Percentiles rank a stretch among this genome's conserved stretches.
Evolutionary conservation across 331 rosid genomes (phyloP).

Genomic region (Spiraea crenata): DNA sequence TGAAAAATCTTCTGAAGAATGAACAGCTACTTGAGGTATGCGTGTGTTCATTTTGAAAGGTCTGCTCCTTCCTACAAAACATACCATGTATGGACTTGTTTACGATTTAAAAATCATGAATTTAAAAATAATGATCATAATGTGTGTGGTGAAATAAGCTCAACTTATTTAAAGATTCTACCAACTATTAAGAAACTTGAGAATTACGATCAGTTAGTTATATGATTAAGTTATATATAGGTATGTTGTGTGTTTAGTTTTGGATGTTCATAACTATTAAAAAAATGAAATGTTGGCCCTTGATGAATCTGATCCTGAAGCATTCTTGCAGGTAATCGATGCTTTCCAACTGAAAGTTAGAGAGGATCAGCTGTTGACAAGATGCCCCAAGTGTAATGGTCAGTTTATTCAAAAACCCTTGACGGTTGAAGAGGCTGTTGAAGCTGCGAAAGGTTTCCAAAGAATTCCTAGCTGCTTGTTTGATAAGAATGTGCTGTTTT

Average conservation of each 20-base stretch:
- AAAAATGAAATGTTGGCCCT: constrained; percentile 4
- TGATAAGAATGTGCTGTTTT: constrained; percentile 72
- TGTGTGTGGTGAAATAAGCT: not conserved
- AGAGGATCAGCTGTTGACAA: constrained; percentile 76
- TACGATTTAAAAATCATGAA: not conserved
- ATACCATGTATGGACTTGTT: not conserved
- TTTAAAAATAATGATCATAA: not conserved
- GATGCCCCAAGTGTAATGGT: constrained; percentile 91
- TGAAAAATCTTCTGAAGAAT: constrained; percentile 78
- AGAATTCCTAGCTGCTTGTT: constrained; percentile 75
- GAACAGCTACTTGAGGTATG: constrained; percentile 82
- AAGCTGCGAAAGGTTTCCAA: constrained; percentile 86
- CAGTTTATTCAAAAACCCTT: constrained; percentile 78
- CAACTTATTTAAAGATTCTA: not conserved
- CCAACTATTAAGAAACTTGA: not conserved
- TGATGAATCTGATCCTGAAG: constrained; percentile 26
- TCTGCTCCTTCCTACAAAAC: not conserved
- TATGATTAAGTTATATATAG: not conserved
- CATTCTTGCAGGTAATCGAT: constrained; percentile 61
- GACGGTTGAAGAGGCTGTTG: constrained; percentile 70
- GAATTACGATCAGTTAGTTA: not conserved
- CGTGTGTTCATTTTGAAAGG: not conserved
- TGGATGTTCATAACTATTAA: not conserved
- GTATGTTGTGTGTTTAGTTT: not conserved
- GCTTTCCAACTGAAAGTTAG: constrained; percentile 59